Base-by-base conservation (phyloP, 2,329 filamentous ascomycete species). In the Penicillium polonicum region DNA sequence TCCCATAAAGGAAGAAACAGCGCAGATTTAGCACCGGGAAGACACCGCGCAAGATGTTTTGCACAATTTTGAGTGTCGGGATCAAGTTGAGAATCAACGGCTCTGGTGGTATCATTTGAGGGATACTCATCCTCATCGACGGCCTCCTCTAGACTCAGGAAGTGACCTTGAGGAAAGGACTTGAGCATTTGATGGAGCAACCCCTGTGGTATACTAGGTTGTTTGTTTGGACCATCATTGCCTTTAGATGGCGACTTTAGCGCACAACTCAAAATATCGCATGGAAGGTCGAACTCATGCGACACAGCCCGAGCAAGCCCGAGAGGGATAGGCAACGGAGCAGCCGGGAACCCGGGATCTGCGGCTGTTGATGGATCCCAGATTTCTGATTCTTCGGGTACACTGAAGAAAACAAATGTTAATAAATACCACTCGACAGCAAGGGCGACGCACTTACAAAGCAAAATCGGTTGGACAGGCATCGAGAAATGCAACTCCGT, bases 1-100 rank as follows among this genome's bases (percentile, higher is more conserved):
- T 71, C 69, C 70, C 70, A 73, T 5, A 73, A 27, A 2, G 71
- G 71, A 29, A 71, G 45, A 42, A 71, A 72, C 5, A 70, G 44
- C 13, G 67, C 44, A 0, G 63, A 69, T 17, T 53, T 60, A 2
- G 67, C 69, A 13, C 56, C 58, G 0, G 68, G 66, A 23, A 68
- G 63, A 15, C 49, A 58, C 7, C 52, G 49, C 1, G 60, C 57
- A 7, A 70, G 53, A 12, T 35, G 19, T 52, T 52, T 29, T 15
- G 38, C 23, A 54, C 44, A 36, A 15, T 15, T 48, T 0, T 23
- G 31, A 7, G 38, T 27, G 4, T 43, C 38, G 5, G 15, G 23
- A 8, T 51, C 45, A 8, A 21, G 10, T 21, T 8, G 15, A n/a
- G 19, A 41, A n/a, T 48, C 27, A 10, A 15, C 19, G 5, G 13